Base-by-base conservation (phyloP, 164 flowering plant genomes). In the Annona squamosa region DNA sequence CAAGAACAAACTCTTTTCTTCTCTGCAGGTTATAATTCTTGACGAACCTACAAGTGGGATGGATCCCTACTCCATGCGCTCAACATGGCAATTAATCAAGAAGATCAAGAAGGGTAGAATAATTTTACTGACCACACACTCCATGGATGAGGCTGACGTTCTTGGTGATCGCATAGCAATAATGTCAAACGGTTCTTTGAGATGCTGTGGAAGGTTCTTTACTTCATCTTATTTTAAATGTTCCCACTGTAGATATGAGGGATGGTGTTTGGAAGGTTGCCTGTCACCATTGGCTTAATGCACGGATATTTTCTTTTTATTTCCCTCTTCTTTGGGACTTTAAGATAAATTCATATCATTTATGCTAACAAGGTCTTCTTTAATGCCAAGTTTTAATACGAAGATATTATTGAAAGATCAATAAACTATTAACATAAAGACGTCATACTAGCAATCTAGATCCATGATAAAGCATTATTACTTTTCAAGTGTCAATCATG, bases 21-120 rank as follows among this genome's bases (percentile, higher is more conserved):
- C 77, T 72, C 74, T 65, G 6, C 87, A 95, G 99, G 90, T 95
- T 73, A 85, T 96, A 65, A 81, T 96, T 83, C 97, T 96, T 76
- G 99, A 96, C 83, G 99, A 96, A 81, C 99, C 99, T 46, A 96
- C 99, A 44, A 96, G 98, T 87, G 99, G 99, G 79, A 96, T 96
- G 99, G 99, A 96, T 85, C 99, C 99, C 46, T 96, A 96, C 80
- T 96, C 99, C 16, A 96, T 96, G 99, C 89, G 99, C 45, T 80
- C 92, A 79, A 96, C 97, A 6, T 96, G 99, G 99, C 99, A 93
- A 79, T 77, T 96, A 71, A 93, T 96, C 44, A 96, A 93, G 80
- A 90, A 81, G 78, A 83, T 87, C 16, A 93, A 88, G 73, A 96
- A 93, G 81, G 98, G 99, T 45, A 87, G 98, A 74, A 90, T 93